phyloP scores from a whole-genome alignment of 495 filamentous ascomycete species.

The Podospora pseudoanserina region DNA sequence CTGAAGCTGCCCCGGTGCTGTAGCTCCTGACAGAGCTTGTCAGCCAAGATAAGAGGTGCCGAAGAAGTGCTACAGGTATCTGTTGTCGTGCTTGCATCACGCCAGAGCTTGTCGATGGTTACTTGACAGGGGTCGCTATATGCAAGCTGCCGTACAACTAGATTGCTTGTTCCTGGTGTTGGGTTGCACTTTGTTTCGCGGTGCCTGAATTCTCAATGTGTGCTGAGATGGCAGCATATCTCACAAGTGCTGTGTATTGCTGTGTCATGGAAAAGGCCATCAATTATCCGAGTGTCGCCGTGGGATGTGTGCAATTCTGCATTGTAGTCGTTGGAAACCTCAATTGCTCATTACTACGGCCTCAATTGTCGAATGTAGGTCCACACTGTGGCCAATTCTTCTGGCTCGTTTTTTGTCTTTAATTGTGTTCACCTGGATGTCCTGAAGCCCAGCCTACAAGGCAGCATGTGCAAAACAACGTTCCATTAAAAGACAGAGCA shows the following conservation, averaged over 20 bases:
- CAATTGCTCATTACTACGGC: constrained; percentile 2
- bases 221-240: not conserved
- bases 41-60: not conserved
- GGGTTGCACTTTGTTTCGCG: constrained; percentile 22
- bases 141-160: constrained; percentile 7
- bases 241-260: not conserved
- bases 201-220: constrained; percentile 8
- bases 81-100: not conserved
- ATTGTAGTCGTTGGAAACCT: not conserved
- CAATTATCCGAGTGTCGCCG: not conserved
- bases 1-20: constrained; percentile 9
- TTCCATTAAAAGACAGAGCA: constrained; percentile 22
- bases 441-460: constrained; percentile 7
- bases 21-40: constrained; percentile 4
- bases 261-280: constrained; percentile 1
- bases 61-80: not conserved
- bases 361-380: not conserved
- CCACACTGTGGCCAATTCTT: not conserved
- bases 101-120: not conserved
- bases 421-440: not conserved
- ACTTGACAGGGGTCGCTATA: not conserved
- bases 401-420: not conserved
- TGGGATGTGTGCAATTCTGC: not conserved
- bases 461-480: constrained; percentile 27
- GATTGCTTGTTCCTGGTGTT: constrained; percentile 26